Conservation (phyloP, 1,284 basidiomycete genomes). For the Ustilago cynodontis region DNA sequence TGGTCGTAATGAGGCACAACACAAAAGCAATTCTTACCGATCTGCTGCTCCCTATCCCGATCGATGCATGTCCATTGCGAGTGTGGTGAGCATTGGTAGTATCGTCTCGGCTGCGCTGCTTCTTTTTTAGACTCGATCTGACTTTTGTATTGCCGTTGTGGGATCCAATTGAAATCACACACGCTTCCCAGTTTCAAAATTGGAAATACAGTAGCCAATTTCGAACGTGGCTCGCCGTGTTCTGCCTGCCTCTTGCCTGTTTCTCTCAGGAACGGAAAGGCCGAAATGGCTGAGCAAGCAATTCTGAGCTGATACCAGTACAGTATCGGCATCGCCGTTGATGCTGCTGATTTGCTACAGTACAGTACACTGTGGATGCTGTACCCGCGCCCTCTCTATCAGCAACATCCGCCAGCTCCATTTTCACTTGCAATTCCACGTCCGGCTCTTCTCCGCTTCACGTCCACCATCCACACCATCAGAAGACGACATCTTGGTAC, state of each 20-base stretch:
- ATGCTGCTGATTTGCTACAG: neutral
- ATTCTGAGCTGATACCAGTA: conserved; percentile 4
- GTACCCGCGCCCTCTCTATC: too few relatives aligned
- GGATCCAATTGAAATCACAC: too few relatives aligned
- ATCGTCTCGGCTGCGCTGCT: too few relatives aligned
- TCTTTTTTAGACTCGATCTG: too few relatives aligned
- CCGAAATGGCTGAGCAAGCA: neutral
- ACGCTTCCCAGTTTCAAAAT: too few relatives aligned
- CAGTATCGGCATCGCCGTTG: too few relatives aligned
- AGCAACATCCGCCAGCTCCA: neutral
- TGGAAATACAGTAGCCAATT: neutral
- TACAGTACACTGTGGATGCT: too few relatives aligned
- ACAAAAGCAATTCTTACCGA: too few relatives aligned
- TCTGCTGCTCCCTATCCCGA: too few relatives aligned
- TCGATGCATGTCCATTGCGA: too few relatives aligned
- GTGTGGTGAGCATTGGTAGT: too few relatives aligned
- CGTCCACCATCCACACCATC: neutral
- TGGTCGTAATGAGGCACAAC: conserved; percentile 49
- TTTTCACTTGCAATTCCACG: neutral
- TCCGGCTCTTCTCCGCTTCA: neutral
- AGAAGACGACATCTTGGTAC: neutral
- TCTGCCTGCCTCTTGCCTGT: neutral
- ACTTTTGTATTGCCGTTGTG: too few relatives aligned
- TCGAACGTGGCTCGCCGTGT: neutral
- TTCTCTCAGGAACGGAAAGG: neutral